Evolutionary conservation across 2,329 filamentous ascomycete genomes (phyloP).

Genomic region (Alternaria sp.): DNA sequence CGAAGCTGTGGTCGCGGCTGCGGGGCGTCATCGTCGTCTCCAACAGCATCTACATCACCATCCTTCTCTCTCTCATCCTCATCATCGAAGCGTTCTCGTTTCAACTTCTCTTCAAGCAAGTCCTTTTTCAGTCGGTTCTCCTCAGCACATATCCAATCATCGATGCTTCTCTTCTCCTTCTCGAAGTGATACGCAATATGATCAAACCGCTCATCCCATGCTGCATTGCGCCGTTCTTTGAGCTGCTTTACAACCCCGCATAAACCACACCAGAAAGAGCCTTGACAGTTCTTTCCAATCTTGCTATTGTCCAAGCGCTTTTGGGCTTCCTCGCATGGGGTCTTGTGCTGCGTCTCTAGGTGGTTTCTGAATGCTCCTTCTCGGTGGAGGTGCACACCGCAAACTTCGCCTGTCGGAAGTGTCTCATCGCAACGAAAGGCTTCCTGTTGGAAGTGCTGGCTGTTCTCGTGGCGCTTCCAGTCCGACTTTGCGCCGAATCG

Average conservation of each 20-base stretch:
- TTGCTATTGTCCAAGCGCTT: slow-evolving; percentile 63
- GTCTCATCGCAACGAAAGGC: slow-evolving; percentile 72
- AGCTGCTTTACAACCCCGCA: slow-evolving; percentile 68
- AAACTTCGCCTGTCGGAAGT: slow-evolving; percentile 46
- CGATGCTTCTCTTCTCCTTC: slow-evolving; percentile 62
- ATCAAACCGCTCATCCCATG: slow-evolving; percentile 70
- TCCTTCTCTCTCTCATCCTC: slow-evolving; percentile 17
- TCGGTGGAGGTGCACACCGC: slow-evolving; percentile 67
- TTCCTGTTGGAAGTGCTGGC: slow-evolving; percentile 76
- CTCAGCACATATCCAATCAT: slow-evolving; percentile 64
- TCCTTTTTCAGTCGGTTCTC: slow-evolving; percentile 48
- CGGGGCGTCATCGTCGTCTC: slow-evolving; percentile 8
- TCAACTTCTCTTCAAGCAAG: slow-evolving; percentile 27
- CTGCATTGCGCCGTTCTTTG: slow-evolving; percentile 59
- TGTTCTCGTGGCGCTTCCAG: slow-evolving; percentile 90
- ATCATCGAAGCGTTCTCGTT: slow-evolving; percentile 31
- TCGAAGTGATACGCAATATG: slow-evolving; percentile 81
- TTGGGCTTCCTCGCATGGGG: slow-evolving; percentile 37
- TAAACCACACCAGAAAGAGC: slow-evolving; percentile 88
- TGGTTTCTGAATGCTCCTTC: slow-evolving; percentile 70
- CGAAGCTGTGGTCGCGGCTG: background rate
- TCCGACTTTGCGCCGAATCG: slow-evolving; percentile 92
- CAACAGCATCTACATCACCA: slow-evolving; percentile 15
- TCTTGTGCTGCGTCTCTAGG: slow-evolving; percentile 62
- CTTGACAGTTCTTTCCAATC: slow-evolving; percentile 71